Evolutionary conservation across 805 yeast genomes (phyloP), one percentile per base, ranked within the genome.

Genomic region (Metschnikowia rubicola): DNA sequence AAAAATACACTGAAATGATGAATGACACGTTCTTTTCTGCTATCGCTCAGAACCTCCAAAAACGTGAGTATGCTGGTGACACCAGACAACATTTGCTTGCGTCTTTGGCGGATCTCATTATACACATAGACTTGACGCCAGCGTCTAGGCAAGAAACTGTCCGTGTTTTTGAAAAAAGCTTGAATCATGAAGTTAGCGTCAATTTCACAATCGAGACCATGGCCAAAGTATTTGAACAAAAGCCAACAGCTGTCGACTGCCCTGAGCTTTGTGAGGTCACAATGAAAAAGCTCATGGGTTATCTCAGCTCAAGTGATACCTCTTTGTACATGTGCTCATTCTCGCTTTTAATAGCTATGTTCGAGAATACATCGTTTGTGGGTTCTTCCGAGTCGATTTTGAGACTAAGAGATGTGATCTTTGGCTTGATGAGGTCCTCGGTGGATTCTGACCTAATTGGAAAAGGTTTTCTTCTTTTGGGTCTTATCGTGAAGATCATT

Each of bases 301-400:
- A 62, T 35, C 46, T 66, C n/a, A 46, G 56, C 5, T 64, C 69
- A 1, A 61, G 61, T 28, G 69, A 67, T 46, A 63, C 65, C 10
- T 37, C 63, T 4, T 52, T 64, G 28, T 60, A 59, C 40, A 34
- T 52, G n/a, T 39, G 46, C 7, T 55, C 68, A 4, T 59, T 64
- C 40, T 47, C 47, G 26, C 53, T 64, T 12, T 47, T 64, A 30
- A 50, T 44, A 32, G 40, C 46, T 10, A 45, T 51, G 21, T 48
- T 47, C 30, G 41, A 41, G 32, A 38, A 44, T 12, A 43, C 47
- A 1, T 10, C 32, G 4, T 43, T 41, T 21, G 34, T 6, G 15
- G 51, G 50, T 4, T 31, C 47, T 12, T 9, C 28, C 0, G 41
- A 42, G 2, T 42, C 39, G 5, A 21, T 46, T 9, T 12, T 13